Base-by-base conservation (phyloP, 2,329 filamentous ascomycete genomes). In the Neofusicoccum kwambonambiense region DNA sequence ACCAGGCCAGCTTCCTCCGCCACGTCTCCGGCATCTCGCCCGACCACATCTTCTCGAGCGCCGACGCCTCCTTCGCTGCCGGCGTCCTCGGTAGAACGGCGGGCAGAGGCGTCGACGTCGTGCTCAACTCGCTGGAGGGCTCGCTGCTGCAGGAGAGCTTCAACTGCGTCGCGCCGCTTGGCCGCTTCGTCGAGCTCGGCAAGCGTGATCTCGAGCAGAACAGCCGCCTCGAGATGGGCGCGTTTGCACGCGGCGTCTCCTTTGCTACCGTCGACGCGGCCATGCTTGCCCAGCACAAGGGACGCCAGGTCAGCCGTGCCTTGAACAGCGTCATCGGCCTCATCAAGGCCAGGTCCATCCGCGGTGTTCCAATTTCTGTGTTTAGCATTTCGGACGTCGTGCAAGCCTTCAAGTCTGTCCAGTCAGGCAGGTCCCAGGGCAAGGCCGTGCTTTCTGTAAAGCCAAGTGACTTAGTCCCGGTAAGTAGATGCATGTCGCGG, bases 31-130 rank as follows among this genome's bases (percentile, higher is more conserved):
- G 68, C 22, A 69, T 78, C n/a, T 64, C 69, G 0, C 68, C 67
- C 12, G 69, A 73, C 42, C 71, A 73, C 52, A 77, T 78, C 64
- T 75, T 78, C 66, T 67, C 63, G 62, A 70, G 66, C 57, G 62
- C 72, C 22, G 70, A 75, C 45, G 57, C 64, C 0, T 67, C 66
- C 9, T 78, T 78, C 52, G 69, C 56, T 1, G 60, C 60, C 8
- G 72, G 60, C 4, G 63, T 78, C 2, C 42, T 65, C 42, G 45
- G 65, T 4, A 44, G 63, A 31, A 78, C 76, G 0, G 62, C 68
- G 0, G 68, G 67, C 19, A 45, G 66, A 2, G 76, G 76, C n/a
- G 74, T 78, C 2, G 74, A 78, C 65, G 71, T 77, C 2, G 69
- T 76, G 12, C 64, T 78, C 42, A 78, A 78, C 65, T 69, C 70